A percentile compares a stretch with the other conserved stretches of the same genome.
Conservation (phyloP, 1,284 basidiomycete species). For the Rhodotorula sp. region DNA sequence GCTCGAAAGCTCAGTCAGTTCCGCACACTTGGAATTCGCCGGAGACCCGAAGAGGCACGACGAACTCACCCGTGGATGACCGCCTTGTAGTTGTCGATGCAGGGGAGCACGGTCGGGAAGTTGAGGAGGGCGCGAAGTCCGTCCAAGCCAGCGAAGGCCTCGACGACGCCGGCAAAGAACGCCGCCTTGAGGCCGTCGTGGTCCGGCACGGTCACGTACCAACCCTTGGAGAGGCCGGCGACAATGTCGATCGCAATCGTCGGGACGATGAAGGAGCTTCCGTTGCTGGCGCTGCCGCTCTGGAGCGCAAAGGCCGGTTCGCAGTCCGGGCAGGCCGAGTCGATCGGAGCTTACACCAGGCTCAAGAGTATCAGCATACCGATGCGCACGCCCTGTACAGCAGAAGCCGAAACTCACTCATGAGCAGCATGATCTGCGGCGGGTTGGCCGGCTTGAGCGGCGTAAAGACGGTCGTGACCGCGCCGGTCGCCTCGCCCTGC, state of each 20-base stretch:
- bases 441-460: slow-evolving; percentile 6
- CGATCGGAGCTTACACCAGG: slow-evolving; percentile 1
- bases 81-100: not conserved
- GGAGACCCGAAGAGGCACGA: not conserved
- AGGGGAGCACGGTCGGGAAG: not conserved
- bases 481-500: not conserved
- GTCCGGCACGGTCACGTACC: slow-evolving; percentile 13
- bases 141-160: slow-evolving; percentile 9
- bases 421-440: slow-evolving; percentile 5
- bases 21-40: not conserved
- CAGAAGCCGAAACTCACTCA: not conserved
- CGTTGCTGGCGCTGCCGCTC: slow-evolving; percentile 6
- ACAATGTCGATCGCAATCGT: slow-evolving; percentile 1
- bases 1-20: not conserved
- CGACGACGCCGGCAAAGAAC: slow-evolving; percentile 9
- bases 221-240: slow-evolving; percentile 5
- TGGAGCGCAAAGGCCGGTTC: not conserved
- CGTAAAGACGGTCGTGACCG: slow-evolving; percentile 3
- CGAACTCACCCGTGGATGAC: slow-evolving; percentile 1
- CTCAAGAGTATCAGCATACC: not conserved
- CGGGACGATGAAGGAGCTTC: not conserved
- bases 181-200: slow-evolving; percentile 12
- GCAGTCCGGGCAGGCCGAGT: slow-evolving; percentile 11
- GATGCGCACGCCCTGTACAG: too few species aligned
- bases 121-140: slow-evolving; percentile 5